Evolutionary conservation across 306 rosid species (phyloP).

Genomic region (Vachellia collinsii): DNA sequence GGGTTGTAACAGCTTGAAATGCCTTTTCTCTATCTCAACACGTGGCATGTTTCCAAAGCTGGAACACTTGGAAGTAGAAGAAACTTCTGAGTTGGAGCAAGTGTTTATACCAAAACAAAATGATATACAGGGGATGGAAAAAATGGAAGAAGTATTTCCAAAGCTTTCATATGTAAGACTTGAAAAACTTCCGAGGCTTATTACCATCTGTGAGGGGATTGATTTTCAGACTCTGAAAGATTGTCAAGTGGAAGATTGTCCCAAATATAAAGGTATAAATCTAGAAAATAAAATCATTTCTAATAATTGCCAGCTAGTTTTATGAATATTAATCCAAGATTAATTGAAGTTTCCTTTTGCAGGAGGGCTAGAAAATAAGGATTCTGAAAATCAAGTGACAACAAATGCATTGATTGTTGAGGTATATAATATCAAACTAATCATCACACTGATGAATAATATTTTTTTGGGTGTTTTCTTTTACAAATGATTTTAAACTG

Average conservation of each 20-base stretch:
- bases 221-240: background rate
- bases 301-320: background rate
- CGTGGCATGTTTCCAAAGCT: background rate
- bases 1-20: background rate
- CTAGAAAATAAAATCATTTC: background rate
- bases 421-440: no score
- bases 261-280: background rate
- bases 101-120: background rate
- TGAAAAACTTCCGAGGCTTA: background rate
- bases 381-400: no score
- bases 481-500: no score
- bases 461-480: no score
- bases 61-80: fast-evolving
- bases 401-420: no score
- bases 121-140: background rate
- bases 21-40: background rate
- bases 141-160: background rate
- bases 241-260: background rate
- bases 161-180: fast-evolving
- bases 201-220: background rate
- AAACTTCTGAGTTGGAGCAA: background rate
- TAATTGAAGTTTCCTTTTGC: no score
- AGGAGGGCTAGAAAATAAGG: no score
- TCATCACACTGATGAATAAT: no score
- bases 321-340: background rate